Conservation (phyloP, 306 rosid species). For the Gillenia trifoliata region DNA sequence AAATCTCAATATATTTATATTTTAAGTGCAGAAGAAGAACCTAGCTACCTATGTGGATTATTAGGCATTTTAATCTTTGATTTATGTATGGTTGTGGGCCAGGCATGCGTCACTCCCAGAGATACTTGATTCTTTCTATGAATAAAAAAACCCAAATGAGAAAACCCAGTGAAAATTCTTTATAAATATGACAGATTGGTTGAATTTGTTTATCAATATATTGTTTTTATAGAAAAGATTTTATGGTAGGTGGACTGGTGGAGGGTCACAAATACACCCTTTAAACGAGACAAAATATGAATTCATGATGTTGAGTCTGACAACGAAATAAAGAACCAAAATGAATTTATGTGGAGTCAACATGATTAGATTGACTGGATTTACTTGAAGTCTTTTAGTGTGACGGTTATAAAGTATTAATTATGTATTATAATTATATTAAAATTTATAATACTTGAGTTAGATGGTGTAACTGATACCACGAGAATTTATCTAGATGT, state of each 20-base stretch:
- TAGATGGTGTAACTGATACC: no score
- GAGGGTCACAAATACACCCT: not conserved
- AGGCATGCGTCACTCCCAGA: not conserved
- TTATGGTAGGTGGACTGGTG: not conserved
- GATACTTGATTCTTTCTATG: not conserved
- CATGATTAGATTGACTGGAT: not conserved
- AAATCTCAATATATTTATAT: not conserved
- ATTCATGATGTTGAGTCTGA: not conserved
- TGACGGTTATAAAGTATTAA: no score
- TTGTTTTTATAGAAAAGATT: not conserved
- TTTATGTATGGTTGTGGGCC: not conserved
- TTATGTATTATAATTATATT: no score
- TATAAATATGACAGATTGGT: not conserved
- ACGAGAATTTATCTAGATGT: no score
- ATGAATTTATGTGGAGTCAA: not conserved
- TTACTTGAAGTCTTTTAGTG: no score
- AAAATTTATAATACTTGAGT: no score
- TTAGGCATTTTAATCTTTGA: not conserved
- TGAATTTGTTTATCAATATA: not conserved
- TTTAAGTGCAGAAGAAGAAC: not conserved
- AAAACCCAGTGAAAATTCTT: not conserved
- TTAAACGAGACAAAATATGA: not conserved
- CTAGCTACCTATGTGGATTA: not conserved
- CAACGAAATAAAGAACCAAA: not conserved
- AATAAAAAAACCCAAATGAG: not conserved